These are phyloP conservation scores for Cryptomeria japonica DNA, from an alignment of 75 land plant species.

Conservation along the genomic window DNA sequence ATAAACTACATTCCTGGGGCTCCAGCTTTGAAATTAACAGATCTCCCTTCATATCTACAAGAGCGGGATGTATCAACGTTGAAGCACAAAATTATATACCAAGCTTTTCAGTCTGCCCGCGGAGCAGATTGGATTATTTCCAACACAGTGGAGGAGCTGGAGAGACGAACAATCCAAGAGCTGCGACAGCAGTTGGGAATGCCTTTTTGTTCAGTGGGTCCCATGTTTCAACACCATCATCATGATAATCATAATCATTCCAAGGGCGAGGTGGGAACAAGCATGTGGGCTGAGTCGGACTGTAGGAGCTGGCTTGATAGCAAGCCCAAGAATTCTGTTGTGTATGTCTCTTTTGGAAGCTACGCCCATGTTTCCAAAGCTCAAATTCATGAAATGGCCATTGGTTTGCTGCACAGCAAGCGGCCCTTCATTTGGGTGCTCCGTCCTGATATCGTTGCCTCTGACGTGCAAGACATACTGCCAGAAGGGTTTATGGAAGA, in stretches of 20 bases:
- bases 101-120: slow-evolving; percentile 35
- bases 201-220: slow-evolving; percentile 38
- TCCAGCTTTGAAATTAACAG: slow-evolving; percentile 27
- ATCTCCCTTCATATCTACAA: slow-evolving; percentile 48
- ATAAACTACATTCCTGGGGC: slow-evolving; percentile 47
- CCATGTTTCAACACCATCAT: slow-evolving; percentile 22
- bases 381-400: slow-evolving; percentile 39
- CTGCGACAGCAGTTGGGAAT: slow-evolving; percentile 10
- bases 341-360: slow-evolving; percentile 64
- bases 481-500: slow-evolving; percentile 42
- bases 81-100: slow-evolving; percentile 29
- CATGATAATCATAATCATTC: slow-evolving; percentile 1
- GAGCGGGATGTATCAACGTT: slow-evolving; percentile 18
- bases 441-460: slow-evolving; percentile 41
- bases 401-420: slow-evolving; percentile 32
- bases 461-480: slow-evolving; percentile 27
- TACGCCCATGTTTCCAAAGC: slow-evolving; percentile 27
- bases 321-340: slow-evolving; percentile 36
- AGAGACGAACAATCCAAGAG: slow-evolving; percentile 25
- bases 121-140: slow-evolving; percentile 35
- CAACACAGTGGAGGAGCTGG: slow-evolving; percentile 48
- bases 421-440: slow-evolving; percentile 58
- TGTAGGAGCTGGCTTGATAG: slow-evolving; percentile 48
- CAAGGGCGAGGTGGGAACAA: slow-evolving; percentile 14
- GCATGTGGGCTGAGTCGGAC: slow-evolving; percentile 44